A percentile compares a stretch with the other conserved stretches of the same genome.
Conservation (phyloP, 78 protist species). For the Dictyostelium brefeldianum region DNA sequence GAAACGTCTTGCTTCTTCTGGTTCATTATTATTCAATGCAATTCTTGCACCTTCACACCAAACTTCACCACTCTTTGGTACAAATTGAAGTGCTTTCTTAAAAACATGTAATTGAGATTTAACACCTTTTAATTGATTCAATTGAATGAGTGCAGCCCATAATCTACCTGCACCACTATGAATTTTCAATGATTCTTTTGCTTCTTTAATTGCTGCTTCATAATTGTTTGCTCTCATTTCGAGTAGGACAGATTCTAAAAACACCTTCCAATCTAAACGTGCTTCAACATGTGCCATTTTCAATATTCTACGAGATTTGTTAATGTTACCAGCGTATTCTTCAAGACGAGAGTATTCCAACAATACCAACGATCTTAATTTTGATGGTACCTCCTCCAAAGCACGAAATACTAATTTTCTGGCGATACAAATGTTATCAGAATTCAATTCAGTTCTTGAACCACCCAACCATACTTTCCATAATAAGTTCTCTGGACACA, state of each 20-base stretch:
- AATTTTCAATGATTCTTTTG: constrained; percentile 85
- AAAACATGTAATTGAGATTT: constrained; percentile 72
- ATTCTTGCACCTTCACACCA: constrained; percentile 98
- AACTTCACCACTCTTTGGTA: constrained; percentile 97
- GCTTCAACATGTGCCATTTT: constrained; percentile 75
- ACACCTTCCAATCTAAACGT: constrained; percentile 92
- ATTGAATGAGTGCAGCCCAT: constrained; percentile 96
- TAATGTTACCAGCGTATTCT: constrained; percentile 87
- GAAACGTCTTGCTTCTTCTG: constrained; percentile 81
- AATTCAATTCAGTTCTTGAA: constrained; percentile 39
- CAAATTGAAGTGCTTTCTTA: constrained; percentile 69
- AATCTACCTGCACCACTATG: constrained; percentile 94
- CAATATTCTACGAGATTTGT: constrained; percentile 69
- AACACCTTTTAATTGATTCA: constrained; percentile 73
- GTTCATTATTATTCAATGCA: constrained; percentile 80
- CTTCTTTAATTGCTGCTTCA: constrained; percentile 81
- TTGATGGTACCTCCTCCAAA: constrained; percentile 88
- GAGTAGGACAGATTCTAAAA: constrained; percentile 87
- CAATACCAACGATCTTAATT: constrained; percentile 88
- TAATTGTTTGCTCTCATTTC: constrained; percentile 89
- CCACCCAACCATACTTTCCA: constrained; percentile 96
- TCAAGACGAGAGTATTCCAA: constrained; percentile 91
- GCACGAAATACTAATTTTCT: constrained; percentile 87
- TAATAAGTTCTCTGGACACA: constrained; percentile 90
- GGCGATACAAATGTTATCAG: constrained; percentile 71